Conservation (phyloP, 139 green algal genomes). For the Micromonas pusilla region DNA sequence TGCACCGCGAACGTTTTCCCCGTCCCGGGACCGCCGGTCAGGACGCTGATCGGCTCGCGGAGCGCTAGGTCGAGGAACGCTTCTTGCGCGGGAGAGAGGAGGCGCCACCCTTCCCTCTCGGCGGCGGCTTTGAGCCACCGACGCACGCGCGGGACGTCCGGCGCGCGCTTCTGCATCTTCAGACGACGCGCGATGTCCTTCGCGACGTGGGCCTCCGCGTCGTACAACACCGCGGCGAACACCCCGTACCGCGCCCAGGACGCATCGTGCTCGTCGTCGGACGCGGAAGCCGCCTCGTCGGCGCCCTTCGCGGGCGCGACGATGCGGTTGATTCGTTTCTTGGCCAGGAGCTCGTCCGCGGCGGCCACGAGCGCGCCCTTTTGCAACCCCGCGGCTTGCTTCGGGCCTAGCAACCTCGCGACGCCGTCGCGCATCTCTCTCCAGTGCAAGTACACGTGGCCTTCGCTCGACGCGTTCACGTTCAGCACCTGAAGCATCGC, state of each 20-base stretch:
- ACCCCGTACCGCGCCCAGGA: not conserved
- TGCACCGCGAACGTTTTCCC: constrained; percentile 21
- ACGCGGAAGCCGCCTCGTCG: no score
- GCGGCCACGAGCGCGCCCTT: not conserved
- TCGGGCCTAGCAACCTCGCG: not conserved
- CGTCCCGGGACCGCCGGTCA: constrained; percentile 3
- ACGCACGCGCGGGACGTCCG: not conserved
- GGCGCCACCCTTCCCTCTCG: constrained; percentile 10
- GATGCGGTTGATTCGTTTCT: no score
- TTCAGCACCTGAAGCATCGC: constrained; percentile 8
- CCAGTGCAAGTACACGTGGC: constrained; percentile 17
- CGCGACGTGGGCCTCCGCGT: not conserved
- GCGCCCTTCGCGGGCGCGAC: no score
- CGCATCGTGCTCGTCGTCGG: not conserved
- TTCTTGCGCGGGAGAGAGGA: not conserved
- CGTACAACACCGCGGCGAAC: not conserved
- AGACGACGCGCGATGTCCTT: not conserved
- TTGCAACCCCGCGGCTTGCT: not conserved
- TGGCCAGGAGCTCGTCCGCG: not conserved
- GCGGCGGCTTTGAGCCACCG: constrained; percentile 6
- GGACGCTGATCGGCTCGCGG: not conserved
- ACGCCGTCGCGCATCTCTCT: not conserved
- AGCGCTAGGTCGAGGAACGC: not conserved
- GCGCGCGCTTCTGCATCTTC: not conserved
- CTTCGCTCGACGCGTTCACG: not conserved